Evolutionary conservation across 768 basidiomycete genomes (phyloP).

Genomic region (Pleurotus pulmonarius): DNA sequence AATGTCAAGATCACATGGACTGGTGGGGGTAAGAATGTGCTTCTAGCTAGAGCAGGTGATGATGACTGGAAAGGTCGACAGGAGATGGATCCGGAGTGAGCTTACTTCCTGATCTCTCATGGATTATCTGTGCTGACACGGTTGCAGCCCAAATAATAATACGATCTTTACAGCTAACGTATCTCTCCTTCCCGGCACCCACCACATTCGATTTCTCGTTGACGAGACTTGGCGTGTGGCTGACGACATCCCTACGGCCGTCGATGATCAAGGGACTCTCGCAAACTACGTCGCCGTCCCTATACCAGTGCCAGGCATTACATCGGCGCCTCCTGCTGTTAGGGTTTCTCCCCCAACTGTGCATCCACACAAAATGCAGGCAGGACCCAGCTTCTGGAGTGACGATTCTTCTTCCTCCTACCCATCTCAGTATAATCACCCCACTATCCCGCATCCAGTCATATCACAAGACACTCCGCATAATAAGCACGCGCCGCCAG

Average conservation of each 20-base stretch:
- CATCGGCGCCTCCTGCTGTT: background rate
- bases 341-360: constrained; percentile 22
- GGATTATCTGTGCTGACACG: constrained; percentile 11
- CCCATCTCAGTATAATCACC: constrained; percentile 10
- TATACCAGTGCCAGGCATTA: constrained; percentile 10
- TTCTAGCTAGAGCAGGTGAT: constrained; percentile 71
- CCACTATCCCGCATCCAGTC: constrained; percentile 3
- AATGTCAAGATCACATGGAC: constrained; percentile 60
- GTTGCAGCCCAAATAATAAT: constrained; percentile 23
- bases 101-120: constrained; percentile 14
- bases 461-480: constrained; percentile 9
- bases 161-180: constrained; percentile 34
- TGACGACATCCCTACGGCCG: constrained; percentile 75
- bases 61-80: constrained; percentile 72
- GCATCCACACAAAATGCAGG: constrained; percentile 16
- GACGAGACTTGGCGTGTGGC: constrained; percentile 84
- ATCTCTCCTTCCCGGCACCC: constrained; percentile 78
- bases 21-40: constrained; percentile 59
- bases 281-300: constrained; percentile 89
- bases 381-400: constrained; percentile 41
- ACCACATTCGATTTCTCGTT: constrained; percentile 93
- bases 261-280: constrained; percentile 90
- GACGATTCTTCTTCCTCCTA: constrained; percentile 20
- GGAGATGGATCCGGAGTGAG: constrained; percentile 62
- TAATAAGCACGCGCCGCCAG: constrained; percentile 22